A percentile compares a stretch with the other conserved stretches of the same genome.
Evolutionary conservation across 352 stramenopile species (phyloP).

Genomic region (Globisporangium spinosum): DNA sequence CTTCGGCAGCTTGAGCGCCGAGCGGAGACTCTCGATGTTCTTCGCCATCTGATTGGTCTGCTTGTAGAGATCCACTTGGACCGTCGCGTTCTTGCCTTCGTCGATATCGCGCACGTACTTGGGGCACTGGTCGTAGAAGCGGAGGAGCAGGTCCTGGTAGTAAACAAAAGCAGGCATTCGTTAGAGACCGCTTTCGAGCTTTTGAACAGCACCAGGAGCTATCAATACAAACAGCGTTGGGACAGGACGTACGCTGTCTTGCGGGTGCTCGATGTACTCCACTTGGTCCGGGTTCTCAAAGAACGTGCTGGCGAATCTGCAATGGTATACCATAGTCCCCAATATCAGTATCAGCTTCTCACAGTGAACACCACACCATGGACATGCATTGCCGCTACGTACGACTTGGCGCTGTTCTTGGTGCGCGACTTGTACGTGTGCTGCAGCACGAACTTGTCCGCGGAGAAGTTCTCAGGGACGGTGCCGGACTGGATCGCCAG

Average conservation of each 20-base stretch:
- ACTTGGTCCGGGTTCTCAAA: constrained; percentile 51
- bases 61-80: constrained; percentile 31
- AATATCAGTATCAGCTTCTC: not conserved
- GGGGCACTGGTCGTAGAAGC: constrained; percentile 61
- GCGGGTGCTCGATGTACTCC: constrained; percentile 38
- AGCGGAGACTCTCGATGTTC: constrained; percentile 17
- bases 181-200: too few relatives aligned
- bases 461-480: constrained; percentile 25
- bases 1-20: constrained; percentile 12
- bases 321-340: not conserved
- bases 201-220: not conserved
- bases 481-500: constrained; percentile 4
- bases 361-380: not conserved
- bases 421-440: constrained; percentile 61
- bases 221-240: too few relatives aligned
- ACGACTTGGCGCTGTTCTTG: constrained; percentile 52
- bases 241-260: constrained; percentile 22
- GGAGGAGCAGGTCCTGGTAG: constrained; percentile 41
- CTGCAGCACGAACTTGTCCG: constrained; percentile 38
- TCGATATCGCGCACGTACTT: constrained; percentile 50
- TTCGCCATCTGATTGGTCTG: constrained; percentile 22
- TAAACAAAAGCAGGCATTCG: not conserved
- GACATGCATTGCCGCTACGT: constrained; percentile 7
- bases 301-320: constrained; percentile 46
- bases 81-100: constrained; percentile 31